Conservation (phyloP, 352 stramenopile species). For the Phytophthora palmivora region DNA sequence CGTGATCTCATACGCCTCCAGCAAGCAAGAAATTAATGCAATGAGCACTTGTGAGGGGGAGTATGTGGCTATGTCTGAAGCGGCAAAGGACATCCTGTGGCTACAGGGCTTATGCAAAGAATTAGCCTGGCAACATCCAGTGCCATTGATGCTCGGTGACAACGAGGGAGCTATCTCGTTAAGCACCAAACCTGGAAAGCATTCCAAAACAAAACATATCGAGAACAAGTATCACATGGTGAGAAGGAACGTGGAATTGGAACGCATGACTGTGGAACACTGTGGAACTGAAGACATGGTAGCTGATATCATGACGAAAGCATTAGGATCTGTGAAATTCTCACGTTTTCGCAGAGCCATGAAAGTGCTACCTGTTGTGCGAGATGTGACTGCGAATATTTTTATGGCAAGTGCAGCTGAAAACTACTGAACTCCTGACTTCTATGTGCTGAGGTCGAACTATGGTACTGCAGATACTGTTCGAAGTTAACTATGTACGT, state of each 20-base stretch:
- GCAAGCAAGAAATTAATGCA: slow-evolving; percentile 6
- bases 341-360: slow-evolving; percentile 9
- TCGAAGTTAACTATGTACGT: too few species aligned
- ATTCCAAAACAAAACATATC: slow-evolving; percentile 34
- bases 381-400: too few species aligned
- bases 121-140: slow-evolving; percentile 9
- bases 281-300: slow-evolving; percentile 27
- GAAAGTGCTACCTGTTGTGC: slow-evolving; percentile 24
- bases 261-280: slow-evolving; percentile 7
- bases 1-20: neutral
- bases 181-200: slow-evolving; percentile 7
- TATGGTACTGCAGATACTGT: too few species aligned
- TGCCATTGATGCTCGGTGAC: slow-evolving; percentile 15
- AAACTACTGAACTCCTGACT: too few species aligned
- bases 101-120: too few species aligned
- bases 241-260: slow-evolving; percentile 7
- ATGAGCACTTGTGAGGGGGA: slow-evolving; percentile 1
- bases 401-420: too few species aligned
- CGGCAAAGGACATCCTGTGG: slow-evolving; percentile 27
- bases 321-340: slow-evolving; percentile 29
- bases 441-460: too few species aligned
- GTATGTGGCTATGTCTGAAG: slow-evolving; percentile 35
- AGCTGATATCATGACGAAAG: slow-evolving; percentile 39
- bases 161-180: slow-evolving; percentile 8
- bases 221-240: slow-evolving; percentile 36